Evolutionary conservation across 2,329 filamentous ascomycete species (phyloP), one percentile per base, ranked within the genome.

Genomic region (Atkinsonella hypoxylon): DNA sequence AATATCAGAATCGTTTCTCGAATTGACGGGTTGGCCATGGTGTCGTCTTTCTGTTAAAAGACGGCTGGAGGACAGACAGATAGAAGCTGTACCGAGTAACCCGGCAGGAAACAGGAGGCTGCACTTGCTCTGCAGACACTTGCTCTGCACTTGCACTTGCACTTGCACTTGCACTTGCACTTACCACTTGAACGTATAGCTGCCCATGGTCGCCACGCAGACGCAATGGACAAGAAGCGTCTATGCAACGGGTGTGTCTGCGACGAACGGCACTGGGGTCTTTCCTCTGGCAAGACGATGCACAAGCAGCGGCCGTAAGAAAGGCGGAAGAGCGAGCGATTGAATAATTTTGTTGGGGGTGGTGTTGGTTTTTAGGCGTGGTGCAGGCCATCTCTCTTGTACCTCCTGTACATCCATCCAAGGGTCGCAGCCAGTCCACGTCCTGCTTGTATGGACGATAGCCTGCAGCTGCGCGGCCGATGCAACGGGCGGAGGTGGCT

Each of bases 121-220:
- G 26, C 26, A 26, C 26, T 7, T 26, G 26, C 26, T 26, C 26
- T 26, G 26, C 20, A 26, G n/a, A n/a, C 26, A 26, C 26, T 7
- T 26, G 26, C 26, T 26, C 26, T 26, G 26, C 20, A 26, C 26
- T 7, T 26, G 26, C 26, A 7, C 26, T n/a, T 26, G 26, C 26
- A 26, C 26, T 42, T 13, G 43, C 41, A 66, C 81, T 70, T 26
- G 26, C 26, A 26, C 26, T 42, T 13, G 43, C 41, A 66, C 81
- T 70, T 70, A 86, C 82, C 82, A 86, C 67, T 77, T 82, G 72
- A 86, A 86, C 47, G 80, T 80, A 64, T 80, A 85, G 70, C 72
- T 83, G 61, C 79, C 81, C 80, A 85, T 83, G 57, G 62, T 70
- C 61, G 57, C 52, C 53, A 58, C 52, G 58, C 58, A 53, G 49